Base-by-base conservation (phyloP, 306 rosid genomes). In the Chamaecrista fasciculata region DNA sequence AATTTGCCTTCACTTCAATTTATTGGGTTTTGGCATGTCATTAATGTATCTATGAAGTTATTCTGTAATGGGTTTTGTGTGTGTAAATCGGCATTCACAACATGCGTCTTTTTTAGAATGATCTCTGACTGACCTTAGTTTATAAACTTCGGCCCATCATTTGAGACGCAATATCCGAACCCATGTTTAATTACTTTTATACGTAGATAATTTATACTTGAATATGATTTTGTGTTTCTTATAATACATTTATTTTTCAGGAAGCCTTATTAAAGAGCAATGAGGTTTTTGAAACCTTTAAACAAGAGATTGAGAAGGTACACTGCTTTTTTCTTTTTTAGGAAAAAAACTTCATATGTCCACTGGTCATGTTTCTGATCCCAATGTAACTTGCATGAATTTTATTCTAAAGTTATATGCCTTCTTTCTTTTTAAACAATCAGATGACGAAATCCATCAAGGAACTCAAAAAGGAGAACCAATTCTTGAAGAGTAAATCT, bases 371-470 rank as follows among this genome's bases (percentile, higher is more conserved):
- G 21, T 72, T 67, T 73, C 73, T 56, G 51, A 70, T 42, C 63
- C 37, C 51, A 82, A 61, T 60, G 42, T 5, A 34, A 46, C 16
- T 71, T 19, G 53, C 56, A n/a, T 59, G 57, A 64, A 28, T 43
- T 60, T 24, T 23, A 25, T 71, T 28, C 51, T 83, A 0, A 28
- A 39, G 56, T 83, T 66, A 42, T 36, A 21, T 18, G 8, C 12
- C 21, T 62, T 72, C 69, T 68, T 79, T 59, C n/a, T 62, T 24
- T 78, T 3, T 70, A 11, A 70, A 83, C 70, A 76, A 50, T 34
- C 79, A 93, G 98, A 93, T 85, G 98, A 79, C 97, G 4, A 93
- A 90, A 80, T 93, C 96, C 70, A 88, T 80, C 84, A 93, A 90
- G 89, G 97, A 93, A 74, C 96, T 90, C 75, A 86, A 85, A 86